Evolutionary conservation across 2,329 filamentous ascomycete genomes (phyloP), one percentile per base, ranked within the genome.

Genomic region (Fusarium nygamai): DNA sequence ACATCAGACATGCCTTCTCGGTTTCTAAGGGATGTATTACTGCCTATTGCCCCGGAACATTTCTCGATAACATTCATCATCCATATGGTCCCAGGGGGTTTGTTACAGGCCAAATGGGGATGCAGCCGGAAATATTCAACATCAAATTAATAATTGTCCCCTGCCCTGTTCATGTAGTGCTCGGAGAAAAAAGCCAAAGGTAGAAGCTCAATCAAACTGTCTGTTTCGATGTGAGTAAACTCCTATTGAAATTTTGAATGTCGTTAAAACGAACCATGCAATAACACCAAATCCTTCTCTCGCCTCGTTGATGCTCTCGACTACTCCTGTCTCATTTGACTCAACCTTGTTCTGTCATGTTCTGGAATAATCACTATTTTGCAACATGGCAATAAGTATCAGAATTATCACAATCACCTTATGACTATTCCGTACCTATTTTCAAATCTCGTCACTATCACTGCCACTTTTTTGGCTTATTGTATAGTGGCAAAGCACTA

Each of bases 51-150:
- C 64, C 66, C 43, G 36, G 64, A 67, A 63, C 43, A 47, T 58
- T 59, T 53, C n/a, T 48, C 20, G 22, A 48, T 36, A 44, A 9
- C 38, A 34, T 13, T 57, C 8, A 57, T 27, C 48, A 31, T 39
- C 27, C 7, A 20, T 36, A 24, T 41, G n/a, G 19, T 29, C n/a
- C 33, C 58, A 47, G n/a, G 36, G 67, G 67, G 53, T 36, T 29
- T 59, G 67, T 70, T 56, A 66, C 67, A 71, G 67, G 47, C 47
- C 34, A 64, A 39, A 20, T 36, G 24, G 22, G 24, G 39, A 47
- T 39, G 48, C 64, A 66, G 36, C 47, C 53, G 67, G 67, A 71
- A 56, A 56, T 66, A 66, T 60, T 54, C 47, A 44, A 50, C 27
- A 33, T 51, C 29, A 46, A 69, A 50, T 69, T 48, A 33, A 47